These are phyloP conservation scores for Apiospora rasikravindrae DNA, from an alignment of 2,329 filamentous ascomycete genomes.

Conservation along the genomic window DNA sequence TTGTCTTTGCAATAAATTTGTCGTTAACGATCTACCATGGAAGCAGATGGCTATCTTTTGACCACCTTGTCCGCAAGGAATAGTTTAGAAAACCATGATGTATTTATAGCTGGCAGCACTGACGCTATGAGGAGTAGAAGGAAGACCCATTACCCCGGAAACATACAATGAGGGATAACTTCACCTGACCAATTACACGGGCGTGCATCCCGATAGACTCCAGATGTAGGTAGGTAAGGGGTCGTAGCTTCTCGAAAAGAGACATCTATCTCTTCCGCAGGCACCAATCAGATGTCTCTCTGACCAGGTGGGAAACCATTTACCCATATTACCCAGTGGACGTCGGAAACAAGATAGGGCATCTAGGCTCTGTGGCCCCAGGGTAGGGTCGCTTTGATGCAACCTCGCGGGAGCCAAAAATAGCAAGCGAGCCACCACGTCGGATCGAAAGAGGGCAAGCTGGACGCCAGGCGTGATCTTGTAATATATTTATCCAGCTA, in stretches of 20 bases:
- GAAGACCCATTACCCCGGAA: background rate
- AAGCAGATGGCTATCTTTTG: too few species aligned
- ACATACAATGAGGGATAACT: background rate
- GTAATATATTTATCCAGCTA: background rate
- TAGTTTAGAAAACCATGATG: background rate
- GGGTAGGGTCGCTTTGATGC: background rate
- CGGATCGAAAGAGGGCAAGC: constrained; percentile 8
- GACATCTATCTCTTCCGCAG: background rate
- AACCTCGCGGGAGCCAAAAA: background rate
- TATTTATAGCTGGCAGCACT: background rate
- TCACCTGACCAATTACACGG: background rate
- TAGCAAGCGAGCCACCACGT: background rate
- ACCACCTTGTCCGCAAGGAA: background rate
- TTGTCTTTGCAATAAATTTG: background rate
- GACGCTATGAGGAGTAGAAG: too few species aligned
- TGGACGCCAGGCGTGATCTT: constrained; percentile 1
- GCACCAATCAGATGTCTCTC: background rate
- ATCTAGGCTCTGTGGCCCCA: background rate
- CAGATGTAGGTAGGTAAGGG: background rate
- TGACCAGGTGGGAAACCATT: background rate
- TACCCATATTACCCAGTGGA: constrained; percentile 11
- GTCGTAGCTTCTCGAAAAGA: background rate
- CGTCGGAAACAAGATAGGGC: background rate
- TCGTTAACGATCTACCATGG: background rate
- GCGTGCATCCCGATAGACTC: too few species aligned